phyloP scores from a whole-genome alignment of 441 rosid species.

The California macrophylla region DNA sequence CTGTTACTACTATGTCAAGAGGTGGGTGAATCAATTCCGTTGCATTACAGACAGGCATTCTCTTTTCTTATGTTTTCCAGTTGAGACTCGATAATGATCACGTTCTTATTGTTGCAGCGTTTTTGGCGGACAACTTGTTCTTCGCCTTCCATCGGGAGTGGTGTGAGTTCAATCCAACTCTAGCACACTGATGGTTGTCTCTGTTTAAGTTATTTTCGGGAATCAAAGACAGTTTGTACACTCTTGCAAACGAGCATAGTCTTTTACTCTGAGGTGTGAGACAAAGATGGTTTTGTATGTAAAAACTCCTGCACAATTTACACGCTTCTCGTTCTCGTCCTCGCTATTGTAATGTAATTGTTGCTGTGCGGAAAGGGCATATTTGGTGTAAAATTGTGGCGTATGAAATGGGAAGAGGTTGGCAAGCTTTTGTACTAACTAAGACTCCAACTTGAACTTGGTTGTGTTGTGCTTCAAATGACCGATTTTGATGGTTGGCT shows the following conservation, averaged over 20 bases:
- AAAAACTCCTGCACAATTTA: too few relatives aligned
- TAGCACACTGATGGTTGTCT: neutral
- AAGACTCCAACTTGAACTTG: too few relatives aligned
- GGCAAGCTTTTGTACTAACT: too few relatives aligned
- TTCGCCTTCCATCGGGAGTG: conserved; percentile 94
- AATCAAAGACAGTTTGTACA: neutral
- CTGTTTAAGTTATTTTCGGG: neutral
- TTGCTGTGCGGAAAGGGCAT: too few relatives aligned
- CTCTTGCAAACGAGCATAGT: neutral
- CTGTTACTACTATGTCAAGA: conserved; percentile 58
- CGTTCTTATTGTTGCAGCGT: conserved; percentile 42
- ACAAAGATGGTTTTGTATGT: too few relatives aligned
- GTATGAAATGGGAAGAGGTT: too few relatives aligned
- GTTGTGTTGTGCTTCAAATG: too few relatives aligned
- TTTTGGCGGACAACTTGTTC: conserved; percentile 94
- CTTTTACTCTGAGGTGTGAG: too few relatives aligned
- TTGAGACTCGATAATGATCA: neutral
- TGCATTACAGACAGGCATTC: neutral
- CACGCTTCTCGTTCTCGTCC: too few relatives aligned
- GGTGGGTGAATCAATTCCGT: conserved; percentile 21
- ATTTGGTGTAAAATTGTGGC: too few relatives aligned
- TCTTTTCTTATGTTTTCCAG: neutral
- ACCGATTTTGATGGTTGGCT: too few relatives aligned
- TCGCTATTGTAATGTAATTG: too few relatives aligned
- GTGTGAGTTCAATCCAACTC: conserved; percentile 32